Evolutionary conservation across 1,284 basidiomycete genomes (phyloP).

Genomic region (Kwoniella shivajii): DNA sequence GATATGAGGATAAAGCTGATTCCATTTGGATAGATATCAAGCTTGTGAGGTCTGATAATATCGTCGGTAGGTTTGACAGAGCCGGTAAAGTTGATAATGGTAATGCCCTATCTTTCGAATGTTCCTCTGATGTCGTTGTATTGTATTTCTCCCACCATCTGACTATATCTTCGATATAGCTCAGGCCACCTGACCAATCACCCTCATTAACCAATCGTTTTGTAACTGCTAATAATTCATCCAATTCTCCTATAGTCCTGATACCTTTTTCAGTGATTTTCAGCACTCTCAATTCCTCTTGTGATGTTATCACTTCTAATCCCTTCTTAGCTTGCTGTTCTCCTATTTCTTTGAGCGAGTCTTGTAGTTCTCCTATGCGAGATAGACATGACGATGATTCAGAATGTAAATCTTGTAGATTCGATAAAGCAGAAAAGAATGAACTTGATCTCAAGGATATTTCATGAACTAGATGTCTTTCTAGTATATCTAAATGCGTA

Average conservation of each 20-base stretch:
- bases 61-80: slow-evolving; percentile 69
- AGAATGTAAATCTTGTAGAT: slow-evolving; percentile 86
- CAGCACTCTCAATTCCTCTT: slow-evolving; percentile 66
- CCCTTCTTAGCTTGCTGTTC: slow-evolving; percentile 75
- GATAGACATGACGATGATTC: slow-evolving; percentile 81
- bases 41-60: slow-evolving; percentile 65
- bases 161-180: slow-evolving; percentile 73
- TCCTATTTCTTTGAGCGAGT: slow-evolving; percentile 74
- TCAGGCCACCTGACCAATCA: slow-evolving; percentile 81
- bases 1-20: slow-evolving; percentile 69
- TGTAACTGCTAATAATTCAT: slow-evolving; percentile 73
- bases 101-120: slow-evolving; percentile 9
- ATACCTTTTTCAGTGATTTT: slow-evolving; percentile 65
- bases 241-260: slow-evolving; percentile 67
- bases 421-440: slow-evolving; percentile 95
- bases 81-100: slow-evolving; percentile 63
- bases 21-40: slow-evolving; percentile 78
- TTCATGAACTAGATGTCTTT: slow-evolving; percentile 91
- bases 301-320: slow-evolving; percentile 68
- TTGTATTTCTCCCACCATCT: slow-evolving; percentile 62
- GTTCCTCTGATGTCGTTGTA: background rate
- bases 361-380: slow-evolving; percentile 73
- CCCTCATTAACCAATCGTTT: slow-evolving; percentile 72
- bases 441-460: slow-evolving; percentile 86
- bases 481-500: slow-evolving; percentile 89